A percentile compares a stretch with the other conserved stretches of the same genome.
These are phyloP conservation scores for Lolium perenne DNA, from an alignment of 176 grass and related monocot genomes.

Conservation along the genomic window DNA sequence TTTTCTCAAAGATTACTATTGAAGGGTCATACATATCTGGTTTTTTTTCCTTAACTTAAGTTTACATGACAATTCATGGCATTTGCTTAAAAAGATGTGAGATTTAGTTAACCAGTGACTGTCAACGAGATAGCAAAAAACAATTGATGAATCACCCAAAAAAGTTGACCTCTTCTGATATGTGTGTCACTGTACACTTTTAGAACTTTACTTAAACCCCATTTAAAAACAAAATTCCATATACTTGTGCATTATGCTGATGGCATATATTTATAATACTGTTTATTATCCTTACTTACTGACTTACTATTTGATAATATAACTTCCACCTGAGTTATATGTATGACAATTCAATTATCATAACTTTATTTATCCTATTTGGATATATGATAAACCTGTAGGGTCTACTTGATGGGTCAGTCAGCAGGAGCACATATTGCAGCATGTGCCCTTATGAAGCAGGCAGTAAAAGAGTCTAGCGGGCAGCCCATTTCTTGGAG, in stretches of 20 bases:
- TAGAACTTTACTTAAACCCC: not conserved
- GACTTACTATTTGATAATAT: slow-evolving; percentile 15
- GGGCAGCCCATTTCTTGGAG: slow-evolving; percentile 76
- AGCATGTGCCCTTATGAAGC: slow-evolving; percentile 77
- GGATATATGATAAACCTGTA: slow-evolving; percentile 42
- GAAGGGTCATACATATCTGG: not conserved
- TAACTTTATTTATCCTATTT: slow-evolving; percentile 21
- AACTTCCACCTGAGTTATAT: slow-evolving; percentile 3
- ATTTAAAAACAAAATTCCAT: not conserved
- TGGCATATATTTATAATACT: slow-evolving; percentile 2
- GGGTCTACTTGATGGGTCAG: slow-evolving; percentile 96
- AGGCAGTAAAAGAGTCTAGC: slow-evolving; percentile 73
- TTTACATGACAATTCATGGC: slow-evolving; percentile 27
- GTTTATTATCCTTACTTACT: slow-evolving; percentile 27
- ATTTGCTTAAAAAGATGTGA: slow-evolving; percentile 5
- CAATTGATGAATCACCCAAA: slow-evolving; percentile 12
- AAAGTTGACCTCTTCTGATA: slow-evolving; percentile 29
- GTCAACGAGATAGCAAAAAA: not conserved
- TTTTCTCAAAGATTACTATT: slow-evolving; percentile 17
- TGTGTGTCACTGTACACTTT: not conserved
- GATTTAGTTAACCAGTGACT: slow-evolving; percentile 5
- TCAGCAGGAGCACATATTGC: slow-evolving; percentile 97
- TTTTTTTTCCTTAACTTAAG: slow-evolving; percentile 14
- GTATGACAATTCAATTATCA: not conserved
- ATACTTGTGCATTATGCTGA: slow-evolving; percentile 2